These are phyloP conservation scores for Diplodia sapinea DNA, from an alignment of 2,329 filamentous ascomycete genomes.

Conservation along the genomic window DNA sequence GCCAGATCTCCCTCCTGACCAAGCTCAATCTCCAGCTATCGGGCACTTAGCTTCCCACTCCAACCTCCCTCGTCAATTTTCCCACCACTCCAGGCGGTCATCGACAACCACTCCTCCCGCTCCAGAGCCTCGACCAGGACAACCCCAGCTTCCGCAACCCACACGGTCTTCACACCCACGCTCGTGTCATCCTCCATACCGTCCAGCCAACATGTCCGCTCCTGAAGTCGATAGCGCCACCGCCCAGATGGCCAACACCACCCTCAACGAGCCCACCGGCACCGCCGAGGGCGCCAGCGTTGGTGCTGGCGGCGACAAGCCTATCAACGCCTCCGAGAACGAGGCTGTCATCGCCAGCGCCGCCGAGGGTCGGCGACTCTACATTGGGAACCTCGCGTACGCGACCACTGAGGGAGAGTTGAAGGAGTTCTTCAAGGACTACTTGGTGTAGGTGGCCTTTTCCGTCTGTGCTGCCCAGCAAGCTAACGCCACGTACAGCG, in stretches of 20 bases:
- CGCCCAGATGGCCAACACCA: constrained; percentile 70
- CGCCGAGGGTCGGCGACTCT: constrained; percentile 97
- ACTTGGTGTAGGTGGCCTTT: constrained; percentile 84
- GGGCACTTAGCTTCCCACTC: constrained; percentile 58
- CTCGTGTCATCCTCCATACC: constrained; percentile 63
- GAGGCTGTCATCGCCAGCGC: constrained; percentile 96
- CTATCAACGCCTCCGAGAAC: constrained; percentile 75
- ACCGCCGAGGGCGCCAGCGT: constrained; percentile 62
- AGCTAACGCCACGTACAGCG: constrained; percentile 62
- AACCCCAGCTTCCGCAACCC: constrained; percentile 51
- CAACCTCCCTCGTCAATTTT: constrained; percentile 59
- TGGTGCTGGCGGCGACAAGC: constrained; percentile 62
- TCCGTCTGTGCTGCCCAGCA: background rate
- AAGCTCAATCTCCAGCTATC: constrained; percentile 36
- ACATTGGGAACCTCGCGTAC: constrained; percentile 99
- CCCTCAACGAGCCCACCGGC: constrained; percentile 62
- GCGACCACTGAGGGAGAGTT: constrained; percentile 99
- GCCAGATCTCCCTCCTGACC: constrained; percentile 29
- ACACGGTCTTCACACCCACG: constrained; percentile 31
- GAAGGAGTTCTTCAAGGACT: constrained; percentile 99
- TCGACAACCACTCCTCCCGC: constrained; percentile 46
- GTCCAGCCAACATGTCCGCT: constrained; percentile 79
- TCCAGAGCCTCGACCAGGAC: constrained; percentile 48
- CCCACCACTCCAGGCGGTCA: constrained; percentile 55
- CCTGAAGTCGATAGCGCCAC: constrained; percentile 75